Evolutionary conservation across 1,284 basidiomycete species (phyloP).

Genomic region (Cryptococcus maquisensis): DNA sequence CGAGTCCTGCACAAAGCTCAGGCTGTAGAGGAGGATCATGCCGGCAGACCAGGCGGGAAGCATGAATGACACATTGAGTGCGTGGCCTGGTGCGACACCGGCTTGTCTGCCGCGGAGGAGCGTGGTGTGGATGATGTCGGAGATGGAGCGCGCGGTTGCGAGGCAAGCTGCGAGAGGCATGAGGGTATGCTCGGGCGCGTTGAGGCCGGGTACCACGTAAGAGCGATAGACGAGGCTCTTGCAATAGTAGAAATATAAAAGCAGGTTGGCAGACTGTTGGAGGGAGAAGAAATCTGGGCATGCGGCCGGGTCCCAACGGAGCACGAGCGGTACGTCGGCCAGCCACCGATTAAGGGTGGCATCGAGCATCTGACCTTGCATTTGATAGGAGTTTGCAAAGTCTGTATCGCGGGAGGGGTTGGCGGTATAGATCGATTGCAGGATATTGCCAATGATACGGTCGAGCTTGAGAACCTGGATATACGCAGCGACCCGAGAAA

Average conservation of each 20-base stretch:
- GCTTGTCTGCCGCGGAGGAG: conserved; percentile 31
- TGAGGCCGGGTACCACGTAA: conserved; percentile 61
- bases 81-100: conserved; percentile 50
- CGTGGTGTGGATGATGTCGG: conserved; percentile 60
- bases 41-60: conserved; percentile 59
- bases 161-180: conserved; percentile 78
- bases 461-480: conserved; percentile 64
- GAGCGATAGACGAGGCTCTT: conserved; percentile 72
- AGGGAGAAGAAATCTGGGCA: conserved; percentile 61
- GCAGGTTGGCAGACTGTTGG: conserved; percentile 65
- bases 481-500: conserved; percentile 58
- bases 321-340: conserved; percentile 63
- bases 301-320: conserved; percentile 71
- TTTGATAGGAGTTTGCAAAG: conserved; percentile 61
- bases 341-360: conserved; percentile 68
- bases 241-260: conserved; percentile 62
- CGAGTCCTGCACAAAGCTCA: conserved; percentile 64
- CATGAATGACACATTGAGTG: conserved; percentile 34
- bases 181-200: conserved; percentile 36
- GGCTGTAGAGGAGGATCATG: conserved; percentile 65
- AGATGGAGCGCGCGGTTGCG: conserved; percentile 74
- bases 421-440: conserved; percentile 70
- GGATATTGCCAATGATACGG: conserved; percentile 65
- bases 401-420: conserved; percentile 57
- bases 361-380: conserved; percentile 65